These are phyloP conservation scores for Gynostemma pentaphyllum DNA, from an alignment of 306 rosid species.

Conservation along the genomic window DNA sequence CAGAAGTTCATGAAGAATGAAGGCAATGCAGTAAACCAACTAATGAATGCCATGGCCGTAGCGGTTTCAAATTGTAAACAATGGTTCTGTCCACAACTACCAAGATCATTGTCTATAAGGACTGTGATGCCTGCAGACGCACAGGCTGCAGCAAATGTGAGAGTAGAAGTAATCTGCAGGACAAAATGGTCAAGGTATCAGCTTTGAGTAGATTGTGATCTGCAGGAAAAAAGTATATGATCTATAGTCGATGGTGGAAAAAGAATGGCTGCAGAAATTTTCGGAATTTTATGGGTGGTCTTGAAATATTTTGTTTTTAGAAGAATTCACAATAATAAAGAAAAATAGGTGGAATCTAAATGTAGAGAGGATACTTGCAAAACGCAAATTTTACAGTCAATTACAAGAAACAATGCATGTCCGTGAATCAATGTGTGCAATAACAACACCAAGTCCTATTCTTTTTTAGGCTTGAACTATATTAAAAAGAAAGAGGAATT, in stretches of 20 bases:
- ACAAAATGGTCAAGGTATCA: background rate
- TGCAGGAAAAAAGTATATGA: background rate
- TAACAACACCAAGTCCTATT: background rate
- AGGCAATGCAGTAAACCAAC: constrained; percentile 73
- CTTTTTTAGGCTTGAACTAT: background rate
- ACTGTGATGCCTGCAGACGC: constrained; percentile 95
- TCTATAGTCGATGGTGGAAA: background rate
- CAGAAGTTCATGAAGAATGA: constrained; percentile 80
- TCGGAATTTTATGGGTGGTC: background rate
- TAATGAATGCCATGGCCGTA: constrained; percentile 78
- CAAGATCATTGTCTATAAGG: constrained; percentile 73
- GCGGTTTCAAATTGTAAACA: constrained; percentile 79
- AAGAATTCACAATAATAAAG: too few species aligned
- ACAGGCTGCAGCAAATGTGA: constrained; percentile 88
- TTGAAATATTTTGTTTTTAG: background rate
- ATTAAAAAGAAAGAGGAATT: too few species aligned
- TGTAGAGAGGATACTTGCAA: too few species aligned
- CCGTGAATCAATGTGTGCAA: background rate
- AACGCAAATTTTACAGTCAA: background rate
- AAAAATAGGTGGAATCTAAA: too few species aligned
- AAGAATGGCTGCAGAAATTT: background rate
- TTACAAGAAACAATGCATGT: background rate
- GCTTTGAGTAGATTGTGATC: background rate
- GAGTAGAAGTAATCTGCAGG: constrained; percentile 78
- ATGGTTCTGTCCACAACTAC: constrained; percentile 47